Conservation (phyloP, 306 rosid species). For the Begonia masoniana region DNA sequence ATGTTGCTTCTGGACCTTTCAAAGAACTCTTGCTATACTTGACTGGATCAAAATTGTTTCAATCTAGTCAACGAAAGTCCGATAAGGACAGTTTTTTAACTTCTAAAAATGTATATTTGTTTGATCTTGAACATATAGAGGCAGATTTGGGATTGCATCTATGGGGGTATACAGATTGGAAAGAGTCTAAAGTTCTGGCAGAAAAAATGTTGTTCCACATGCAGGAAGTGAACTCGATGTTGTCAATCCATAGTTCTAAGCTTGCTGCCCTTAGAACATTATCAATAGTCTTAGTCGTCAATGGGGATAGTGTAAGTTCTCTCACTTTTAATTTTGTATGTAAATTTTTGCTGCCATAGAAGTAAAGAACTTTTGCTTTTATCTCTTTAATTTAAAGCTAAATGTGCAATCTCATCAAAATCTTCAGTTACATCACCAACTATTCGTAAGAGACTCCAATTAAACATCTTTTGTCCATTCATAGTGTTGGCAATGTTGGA, state of each 20-base stretch:
- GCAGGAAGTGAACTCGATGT: constrained; percentile 52
- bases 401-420: too few relatives aligned
- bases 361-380: background rate
- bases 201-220: constrained; percentile 59
- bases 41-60: constrained; percentile 41
- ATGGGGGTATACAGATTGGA: constrained; percentile 80
- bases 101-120: constrained; percentile 39
- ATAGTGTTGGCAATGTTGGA: too few relatives aligned
- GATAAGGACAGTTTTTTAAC: constrained; percentile 33
- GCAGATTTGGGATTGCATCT: constrained; percentile 67
- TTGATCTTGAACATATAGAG: constrained; percentile 44
- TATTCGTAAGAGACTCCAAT: too few relatives aligned
- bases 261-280: constrained; percentile 58
- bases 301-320: constrained; percentile 56
- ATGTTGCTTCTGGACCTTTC: constrained; percentile 63
- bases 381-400: too few relatives aligned
- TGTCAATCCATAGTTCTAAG: constrained; percentile 58
- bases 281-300: constrained; percentile 44
- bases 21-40: constrained; percentile 63
- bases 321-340: constrained; percentile 9
- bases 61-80: constrained; percentile 34
- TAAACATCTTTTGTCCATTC: too few relatives aligned
- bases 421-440: too few relatives aligned
- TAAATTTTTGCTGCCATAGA: background rate
- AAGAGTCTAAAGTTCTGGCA: constrained; percentile 47